Percentiles rank a stretch among this genome's conserved stretches.
Conservation (phyloP, 2,329 filamentous ascomycete species). For the Curvularia sp. region DNA sequence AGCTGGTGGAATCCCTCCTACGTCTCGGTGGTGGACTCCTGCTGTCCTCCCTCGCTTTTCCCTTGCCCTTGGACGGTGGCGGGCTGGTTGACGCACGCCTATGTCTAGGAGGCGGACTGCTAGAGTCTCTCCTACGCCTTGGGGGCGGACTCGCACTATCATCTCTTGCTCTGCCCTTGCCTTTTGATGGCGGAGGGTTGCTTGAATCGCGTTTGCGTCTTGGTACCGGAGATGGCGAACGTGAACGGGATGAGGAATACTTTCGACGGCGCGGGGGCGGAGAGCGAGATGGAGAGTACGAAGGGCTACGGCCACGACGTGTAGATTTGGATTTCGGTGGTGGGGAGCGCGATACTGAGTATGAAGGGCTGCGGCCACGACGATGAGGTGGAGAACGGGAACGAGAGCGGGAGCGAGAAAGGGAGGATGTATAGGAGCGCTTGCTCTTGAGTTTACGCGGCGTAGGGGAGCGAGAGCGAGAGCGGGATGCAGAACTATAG, state of each 20-base stretch:
- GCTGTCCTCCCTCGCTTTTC: slow-evolving; percentile 7
- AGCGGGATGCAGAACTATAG: slow-evolving; percentile 34
- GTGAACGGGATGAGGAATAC: slow-evolving; percentile 7
- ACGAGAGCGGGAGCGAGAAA: slow-evolving; percentile 32
- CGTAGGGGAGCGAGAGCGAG: slow-evolving; percentile 35
- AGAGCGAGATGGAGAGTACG: slow-evolving; percentile 19
- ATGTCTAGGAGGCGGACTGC: slow-evolving; percentile 5
- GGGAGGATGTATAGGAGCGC: slow-evolving; percentile 34
- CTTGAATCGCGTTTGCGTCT: slow-evolving; percentile 15
- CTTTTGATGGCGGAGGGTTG: slow-evolving; percentile 11
- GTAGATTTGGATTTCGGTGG: slow-evolving; percentile 22
- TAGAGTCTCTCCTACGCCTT: slow-evolving; percentile 9
- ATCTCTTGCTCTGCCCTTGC: slow-evolving; percentile 4
- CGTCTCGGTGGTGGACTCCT: slow-evolving; percentile 5
- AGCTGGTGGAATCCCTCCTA: slow-evolving; percentile 11
- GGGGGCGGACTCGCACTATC: slow-evolving; percentile 8
- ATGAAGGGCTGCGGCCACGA: slow-evolving; percentile 33
- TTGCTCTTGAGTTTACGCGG: slow-evolving; percentile 30
- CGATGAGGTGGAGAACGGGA: slow-evolving; percentile 33
- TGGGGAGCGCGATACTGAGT: slow-evolving; percentile 29
- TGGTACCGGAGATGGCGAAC: slow-evolving; percentile 6
- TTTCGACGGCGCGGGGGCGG: slow-evolving; percentile 13
- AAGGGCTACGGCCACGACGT: slow-evolving; percentile 26
- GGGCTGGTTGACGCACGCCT: slow-evolving; percentile 5
- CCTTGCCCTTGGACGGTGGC: slow-evolving; percentile 7